These are phyloP conservation scores for Pythium pectinolyticum DNA, from an alignment of 352 stramenopile species.

Conservation along the genomic window DNA sequence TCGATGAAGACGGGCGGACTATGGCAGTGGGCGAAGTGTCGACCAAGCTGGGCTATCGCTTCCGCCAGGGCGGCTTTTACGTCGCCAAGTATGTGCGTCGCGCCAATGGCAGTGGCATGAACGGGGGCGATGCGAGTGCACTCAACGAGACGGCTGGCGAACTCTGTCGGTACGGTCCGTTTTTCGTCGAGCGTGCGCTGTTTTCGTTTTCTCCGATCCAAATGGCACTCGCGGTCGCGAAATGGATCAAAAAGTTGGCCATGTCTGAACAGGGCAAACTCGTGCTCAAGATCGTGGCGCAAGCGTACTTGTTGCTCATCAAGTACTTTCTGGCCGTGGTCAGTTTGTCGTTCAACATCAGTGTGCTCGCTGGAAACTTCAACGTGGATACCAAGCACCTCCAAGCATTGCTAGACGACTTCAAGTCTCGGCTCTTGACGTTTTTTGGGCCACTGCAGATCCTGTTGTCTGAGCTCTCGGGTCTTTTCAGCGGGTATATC, in stretches of 20 bases:
- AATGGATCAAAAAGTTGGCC: constrained; percentile 18
- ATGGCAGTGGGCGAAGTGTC: constrained; percentile 24
- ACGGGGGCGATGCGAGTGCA: neutral
- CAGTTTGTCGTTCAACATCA: constrained; percentile 68
- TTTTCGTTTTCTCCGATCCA: constrained; percentile 31
- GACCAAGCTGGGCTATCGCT: constrained; percentile 26
- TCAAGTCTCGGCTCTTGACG: constrained; percentile 20
- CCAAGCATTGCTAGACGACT: constrained; percentile 25
- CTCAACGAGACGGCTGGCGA: constrained; percentile 35
- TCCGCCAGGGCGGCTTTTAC: constrained; percentile 40
- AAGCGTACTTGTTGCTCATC: constrained; percentile 30
- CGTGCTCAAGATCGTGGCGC: constrained; percentile 25
- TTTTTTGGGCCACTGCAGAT: constrained; percentile 34
- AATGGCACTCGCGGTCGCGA: constrained; percentile 19
- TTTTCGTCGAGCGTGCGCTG: constrained; percentile 34
- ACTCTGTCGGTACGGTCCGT: constrained; percentile 52
- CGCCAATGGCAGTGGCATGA: neutral
- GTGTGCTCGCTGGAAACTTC: constrained; percentile 43
- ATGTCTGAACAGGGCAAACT: constrained; percentile 36
- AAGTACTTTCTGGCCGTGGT: constrained; percentile 58
- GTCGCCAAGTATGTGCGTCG: constrained; percentile 53
- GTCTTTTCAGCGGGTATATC: constrained; percentile 40
- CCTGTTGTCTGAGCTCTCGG: constrained; percentile 31
- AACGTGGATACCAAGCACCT: constrained; percentile 21
- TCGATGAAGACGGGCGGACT: neutral